Evolutionary conservation across 495 filamentous ascomycete species (phyloP).

Genomic region (Schizothecium vesticola): DNA sequence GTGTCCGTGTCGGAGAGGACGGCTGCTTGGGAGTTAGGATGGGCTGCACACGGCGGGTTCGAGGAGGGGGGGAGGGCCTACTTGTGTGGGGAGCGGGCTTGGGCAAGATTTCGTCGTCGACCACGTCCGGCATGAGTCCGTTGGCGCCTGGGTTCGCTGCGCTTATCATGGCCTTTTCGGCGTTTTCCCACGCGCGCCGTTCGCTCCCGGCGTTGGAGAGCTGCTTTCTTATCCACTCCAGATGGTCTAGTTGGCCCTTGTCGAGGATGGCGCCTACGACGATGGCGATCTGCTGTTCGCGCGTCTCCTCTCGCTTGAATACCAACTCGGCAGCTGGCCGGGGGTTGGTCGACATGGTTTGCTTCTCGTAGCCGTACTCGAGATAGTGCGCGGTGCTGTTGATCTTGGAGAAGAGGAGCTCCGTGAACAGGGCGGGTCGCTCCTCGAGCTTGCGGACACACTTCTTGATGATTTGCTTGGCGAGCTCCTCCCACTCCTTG

Average conservation of each 20-base stretch:
- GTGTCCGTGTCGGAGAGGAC: conserved; percentile 65
- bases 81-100: conserved; percentile 39
- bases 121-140: conserved; percentile 34
- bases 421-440: conserved; percentile 74
- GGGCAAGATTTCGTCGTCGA: conserved; percentile 27
- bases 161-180: conserved; percentile 49
- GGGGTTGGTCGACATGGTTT: conserved; percentile 52
- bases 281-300: conserved; percentile 67
- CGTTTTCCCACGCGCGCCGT: conserved; percentile 72
- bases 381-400: conserved; percentile 76
- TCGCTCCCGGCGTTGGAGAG: conserved; percentile 64
- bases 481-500: conserved; percentile 89
- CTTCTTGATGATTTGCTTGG: conserved; percentile 70
- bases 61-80: conserved; percentile 23
- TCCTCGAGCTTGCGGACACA: conserved; percentile 75
- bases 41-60: neutral
- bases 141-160: conserved; percentile 21
- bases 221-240: conserved; percentile 77
- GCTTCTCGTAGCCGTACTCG: conserved; percentile 84
- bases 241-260: conserved; percentile 63
- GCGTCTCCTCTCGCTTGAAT: conserved; percentile 62
- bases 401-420: conserved; percentile 93
- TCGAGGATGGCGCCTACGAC: conserved; percentile 72
- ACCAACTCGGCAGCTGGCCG: conserved; percentile 70
- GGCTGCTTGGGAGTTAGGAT: conserved; percentile 33